Conservation (phyloP, 179 eudicot species). For the Silene vulgaris region DNA sequence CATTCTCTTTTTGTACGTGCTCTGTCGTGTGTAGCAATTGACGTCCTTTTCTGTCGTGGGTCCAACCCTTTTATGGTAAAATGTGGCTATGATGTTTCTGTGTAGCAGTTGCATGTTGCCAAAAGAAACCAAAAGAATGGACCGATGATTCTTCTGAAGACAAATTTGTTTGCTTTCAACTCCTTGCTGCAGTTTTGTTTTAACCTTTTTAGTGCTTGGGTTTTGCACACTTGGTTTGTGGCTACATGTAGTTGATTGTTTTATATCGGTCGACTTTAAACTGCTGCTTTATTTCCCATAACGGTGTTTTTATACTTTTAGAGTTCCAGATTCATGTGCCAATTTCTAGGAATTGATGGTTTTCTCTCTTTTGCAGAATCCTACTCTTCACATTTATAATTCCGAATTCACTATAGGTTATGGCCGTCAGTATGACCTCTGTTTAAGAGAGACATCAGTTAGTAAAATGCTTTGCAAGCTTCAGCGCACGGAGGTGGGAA, state of each 20-base stretch:
- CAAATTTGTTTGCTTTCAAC: neutral
- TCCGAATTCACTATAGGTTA: slow-evolving; percentile 76
- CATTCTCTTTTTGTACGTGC: neutral
- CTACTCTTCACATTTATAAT: slow-evolving; percentile 47
- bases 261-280: neutral
- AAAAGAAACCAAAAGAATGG: neutral
- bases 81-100: neutral
- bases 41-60: neutral
- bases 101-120: neutral
- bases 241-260: neutral
- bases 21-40: neutral
- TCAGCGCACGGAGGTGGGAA: slow-evolving; percentile 57
- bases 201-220: neutral
- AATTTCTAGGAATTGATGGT: neutral
- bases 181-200: neutral
- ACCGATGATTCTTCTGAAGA: neutral
- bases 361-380: slow-evolving; percentile 43
- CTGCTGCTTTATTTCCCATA: neutral
- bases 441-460: slow-evolving; percentile 54
- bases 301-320: neutral
- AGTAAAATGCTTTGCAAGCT: slow-evolving; percentile 69
- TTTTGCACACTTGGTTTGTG: neutral
- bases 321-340: neutral
- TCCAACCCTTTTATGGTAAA: neutral
- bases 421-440: slow-evolving; percentile 72